A percentile compares a stretch with the other conserved stretches of the same genome.
Conservation (phyloP, 306 rosid genomes). For the Vigna reflexopilosa region DNA sequence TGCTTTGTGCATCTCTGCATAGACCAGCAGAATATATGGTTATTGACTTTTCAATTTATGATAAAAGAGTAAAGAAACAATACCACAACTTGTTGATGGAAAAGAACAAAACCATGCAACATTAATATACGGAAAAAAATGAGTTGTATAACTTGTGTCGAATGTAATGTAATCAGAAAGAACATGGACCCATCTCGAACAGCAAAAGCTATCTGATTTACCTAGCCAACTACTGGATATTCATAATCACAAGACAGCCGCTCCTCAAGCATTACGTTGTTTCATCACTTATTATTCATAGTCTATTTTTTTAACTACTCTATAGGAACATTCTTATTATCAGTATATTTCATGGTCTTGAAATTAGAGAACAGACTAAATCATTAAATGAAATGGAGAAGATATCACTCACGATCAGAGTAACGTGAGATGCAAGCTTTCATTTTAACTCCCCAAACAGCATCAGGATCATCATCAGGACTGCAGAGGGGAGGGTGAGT, state of each 20-base stretch:
- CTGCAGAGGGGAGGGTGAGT: conserved; percentile 85
- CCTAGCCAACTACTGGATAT: neutral
- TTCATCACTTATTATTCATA: neutral
- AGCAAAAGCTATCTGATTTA: conserved; percentile 29
- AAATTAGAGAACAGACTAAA: conserved; percentile 12
- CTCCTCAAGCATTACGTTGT: neutral
- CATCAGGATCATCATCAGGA: conserved; percentile 82
- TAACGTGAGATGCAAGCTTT: conserved; percentile 85
- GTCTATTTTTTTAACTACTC: neutral
- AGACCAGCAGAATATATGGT: conserved; percentile 47
- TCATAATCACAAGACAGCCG: conserved; percentile 10
- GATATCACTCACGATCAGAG: conserved; percentile 71
- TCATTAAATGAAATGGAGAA: conserved; percentile 34
- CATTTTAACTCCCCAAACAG: conserved; percentile 83
- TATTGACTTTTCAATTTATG: conserved; percentile 44
- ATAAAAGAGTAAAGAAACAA: conserved; percentile 35
- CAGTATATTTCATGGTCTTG: conserved; percentile 14
- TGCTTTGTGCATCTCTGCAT: conserved; percentile 70
- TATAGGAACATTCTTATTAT: conserved; percentile 6
- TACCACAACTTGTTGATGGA: conserved; percentile 24
- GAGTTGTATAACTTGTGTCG: neutral
- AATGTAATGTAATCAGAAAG: conserved; percentile 26
- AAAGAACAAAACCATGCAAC: conserved; percentile 30
- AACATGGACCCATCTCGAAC: conserved; percentile 23
- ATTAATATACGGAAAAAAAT: conserved; percentile 24